Evolutionary conservation across 106 monocot genomes (phyloP).

Genomic region (Platanthera zijinensis): DNA sequence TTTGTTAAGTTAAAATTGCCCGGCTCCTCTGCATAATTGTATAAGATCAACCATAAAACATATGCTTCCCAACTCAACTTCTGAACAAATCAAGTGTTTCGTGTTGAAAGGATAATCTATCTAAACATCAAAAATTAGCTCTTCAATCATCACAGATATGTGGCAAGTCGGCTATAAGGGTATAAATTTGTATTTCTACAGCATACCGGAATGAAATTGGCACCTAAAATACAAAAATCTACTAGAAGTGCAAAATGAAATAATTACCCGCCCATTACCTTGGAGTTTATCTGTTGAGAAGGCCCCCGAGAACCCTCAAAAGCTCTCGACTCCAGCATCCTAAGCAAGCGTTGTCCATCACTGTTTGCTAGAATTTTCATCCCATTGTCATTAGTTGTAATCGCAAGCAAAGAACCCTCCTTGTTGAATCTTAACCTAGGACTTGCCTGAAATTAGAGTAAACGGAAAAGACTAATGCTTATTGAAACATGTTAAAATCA

Average conservation of each 20-base stretch:
- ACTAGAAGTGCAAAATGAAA: not conserved
- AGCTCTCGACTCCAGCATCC: slow-evolving; percentile 80
- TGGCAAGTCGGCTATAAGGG: not conserved
- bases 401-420: slow-evolving; percentile 91
- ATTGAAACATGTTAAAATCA: not conserved
- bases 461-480: not conserved
- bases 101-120: not conserved
- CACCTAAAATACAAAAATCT: not conserved
- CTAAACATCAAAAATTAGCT: not conserved
- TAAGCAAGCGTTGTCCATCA: slow-evolving; percentile 90
- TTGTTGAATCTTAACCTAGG: slow-evolving; percentile 91
- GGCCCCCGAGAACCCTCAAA: slow-evolving; percentile 81
- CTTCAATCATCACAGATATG: not conserved
- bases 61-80: not conserved
- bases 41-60: no score
- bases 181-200: not conserved
- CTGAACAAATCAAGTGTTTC: not conserved
- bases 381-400: slow-evolving; percentile 92
- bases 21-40: no score
- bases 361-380: slow-evolving; percentile 89
- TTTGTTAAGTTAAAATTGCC: not conserved
- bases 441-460: slow-evolving; percentile 55
- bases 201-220: not conserved
- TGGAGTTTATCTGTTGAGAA: slow-evolving; percentile 51
- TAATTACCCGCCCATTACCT: slow-evolving; percentile 24